These are phyloP conservation scores for Drechslera avenae DNA, from an alignment of 2,329 filamentous ascomycete species.

Conservation along the genomic window DNA sequence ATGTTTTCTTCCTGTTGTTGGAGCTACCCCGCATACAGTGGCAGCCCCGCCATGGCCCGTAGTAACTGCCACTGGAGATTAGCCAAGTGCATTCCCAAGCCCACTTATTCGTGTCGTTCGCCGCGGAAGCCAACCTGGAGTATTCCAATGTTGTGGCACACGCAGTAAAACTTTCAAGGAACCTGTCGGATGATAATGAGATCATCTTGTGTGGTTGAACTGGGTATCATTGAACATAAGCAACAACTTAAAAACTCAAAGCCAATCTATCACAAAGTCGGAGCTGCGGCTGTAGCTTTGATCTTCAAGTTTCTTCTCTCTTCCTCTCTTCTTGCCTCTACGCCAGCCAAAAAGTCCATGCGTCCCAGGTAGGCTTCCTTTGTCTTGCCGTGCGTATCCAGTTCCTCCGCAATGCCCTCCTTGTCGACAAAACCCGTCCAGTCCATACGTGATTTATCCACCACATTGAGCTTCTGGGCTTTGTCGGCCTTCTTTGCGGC, in stretches of 20 bases:
- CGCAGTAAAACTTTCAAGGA: background rate
- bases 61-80: no score
- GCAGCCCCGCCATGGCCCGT: background rate
- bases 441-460: constrained; percentile 69
- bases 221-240: constrained; percentile 17
- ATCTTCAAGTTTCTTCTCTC: constrained; percentile 55
- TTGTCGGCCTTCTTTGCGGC: constrained; percentile 40
- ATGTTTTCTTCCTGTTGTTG: background rate
- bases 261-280: constrained; percentile 2
- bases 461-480: constrained; percentile 67
- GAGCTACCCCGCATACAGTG: constrained; percentile 9
- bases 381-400: constrained; percentile 65
- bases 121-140: no score
- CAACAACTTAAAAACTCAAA: background rate
- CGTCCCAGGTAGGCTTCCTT: constrained; percentile 66
- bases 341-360: constrained; percentile 66
- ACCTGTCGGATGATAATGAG: background rate
- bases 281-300: constrained; percentile 40
- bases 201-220: background rate
- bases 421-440: constrained; percentile 69
- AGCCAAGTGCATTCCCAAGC: no score
- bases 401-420: constrained; percentile 65
- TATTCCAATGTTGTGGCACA: background rate
- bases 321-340: constrained; percentile 62
- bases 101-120: no score